Conservation (phyloP, 495 filamentous ascomycete species). For the Annulohypoxylon maeteangense region DNA sequence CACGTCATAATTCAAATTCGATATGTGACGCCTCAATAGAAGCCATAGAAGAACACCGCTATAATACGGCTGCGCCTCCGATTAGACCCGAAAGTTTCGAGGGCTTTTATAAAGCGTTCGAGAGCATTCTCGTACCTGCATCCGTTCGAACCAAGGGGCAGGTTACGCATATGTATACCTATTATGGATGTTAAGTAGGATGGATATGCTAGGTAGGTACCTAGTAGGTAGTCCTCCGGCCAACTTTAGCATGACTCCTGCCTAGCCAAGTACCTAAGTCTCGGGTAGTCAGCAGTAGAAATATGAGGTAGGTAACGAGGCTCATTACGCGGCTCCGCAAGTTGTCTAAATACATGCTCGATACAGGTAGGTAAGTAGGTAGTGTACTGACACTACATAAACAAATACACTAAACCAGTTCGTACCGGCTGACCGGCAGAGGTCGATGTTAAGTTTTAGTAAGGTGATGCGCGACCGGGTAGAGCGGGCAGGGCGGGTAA, state of each 20-base stretch:
- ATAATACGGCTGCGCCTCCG: constrained; percentile 19
- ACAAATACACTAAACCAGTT: no score
- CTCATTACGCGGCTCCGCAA: constrained; percentile 22
- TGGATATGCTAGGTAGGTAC: no score
- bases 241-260: constrained; percentile 2
- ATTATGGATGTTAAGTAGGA: background rate
- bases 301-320: background rate
- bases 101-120: constrained; percentile 3
- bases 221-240: no score
- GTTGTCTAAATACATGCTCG: background rate
- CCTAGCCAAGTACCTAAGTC: constrained; percentile 12
- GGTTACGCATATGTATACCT: constrained; percentile 3
- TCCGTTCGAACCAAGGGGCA: constrained; percentile 22
- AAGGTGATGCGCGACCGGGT: constrained; percentile 35
- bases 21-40: background rate
- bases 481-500: constrained; percentile 32
- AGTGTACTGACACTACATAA: no score
- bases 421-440: no score
- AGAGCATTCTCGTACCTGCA: constrained; percentile 32
- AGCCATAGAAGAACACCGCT: constrained; percentile 16
- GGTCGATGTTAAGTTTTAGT: constrained; percentile 24
- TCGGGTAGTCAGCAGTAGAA: constrained; percentile 2
- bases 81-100: constrained; percentile 23
- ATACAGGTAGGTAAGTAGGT: background rate
- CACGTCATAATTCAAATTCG: background rate